Base-by-base conservation (phyloP, 352 stramenopile species). In the Globisporangium emineosum region DNA sequence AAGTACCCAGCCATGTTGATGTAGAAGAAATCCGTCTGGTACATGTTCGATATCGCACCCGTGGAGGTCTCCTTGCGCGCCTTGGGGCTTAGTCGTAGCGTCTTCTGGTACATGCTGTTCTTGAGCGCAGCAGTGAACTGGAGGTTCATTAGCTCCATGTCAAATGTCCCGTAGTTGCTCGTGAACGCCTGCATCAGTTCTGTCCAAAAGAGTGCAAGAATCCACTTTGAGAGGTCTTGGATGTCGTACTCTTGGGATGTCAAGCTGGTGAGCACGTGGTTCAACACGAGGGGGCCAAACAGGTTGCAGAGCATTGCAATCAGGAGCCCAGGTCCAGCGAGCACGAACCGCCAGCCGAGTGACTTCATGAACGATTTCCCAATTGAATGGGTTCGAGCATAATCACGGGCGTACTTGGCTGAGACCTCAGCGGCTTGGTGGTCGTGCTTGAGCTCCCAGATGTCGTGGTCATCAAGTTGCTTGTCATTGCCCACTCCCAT, bases 11-110 rank as follows among this genome's bases (percentile, higher is more conserved):
- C 67, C 6, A 49, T 42, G 23, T 85, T 51, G 37, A 91, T 75
- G 10, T 76, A 61, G 21, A 83, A 69, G 32, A 74, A 77, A 62
- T 91, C 80, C 4, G 71, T 60, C 10, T 78, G 88, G 75, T 86
- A 89, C 63, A 89, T 78, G 71, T 79, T 89, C 57, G 73, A 69
- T 51, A 91, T 86, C 3, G 74, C 78, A 1, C 76, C 78, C 15
- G 77, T 88, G 27, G 77, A 85, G 45, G 81, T 87, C 21, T 71
- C 37, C 25, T 53, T 64, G 9, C 78, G 66, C 15, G 82, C 69
- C 30, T 73, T 66, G 21, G 73, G 72, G 56, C 66, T 89, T 4
- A 89, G 57, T 0, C 67, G 70, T 40, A 89, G 47, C 15, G 75
- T 80, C 64, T 89, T 89, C 33, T 58, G 61, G 69, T 83, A 89